Conservation (phyloP, 345 rosid genomes). For the Syzygium oleosum region DNA sequence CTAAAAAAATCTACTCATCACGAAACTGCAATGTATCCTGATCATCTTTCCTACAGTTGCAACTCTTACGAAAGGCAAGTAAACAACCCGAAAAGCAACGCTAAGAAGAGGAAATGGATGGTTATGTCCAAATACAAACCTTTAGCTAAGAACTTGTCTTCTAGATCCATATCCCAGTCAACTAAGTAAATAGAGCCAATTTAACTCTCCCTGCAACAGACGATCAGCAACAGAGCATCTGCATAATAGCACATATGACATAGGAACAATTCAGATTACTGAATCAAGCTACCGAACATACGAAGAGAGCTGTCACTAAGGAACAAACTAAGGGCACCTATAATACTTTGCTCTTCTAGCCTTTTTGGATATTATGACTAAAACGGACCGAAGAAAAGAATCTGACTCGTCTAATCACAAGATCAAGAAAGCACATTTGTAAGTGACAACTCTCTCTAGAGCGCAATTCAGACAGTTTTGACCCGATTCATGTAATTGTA, state of each 20-base stretch:
- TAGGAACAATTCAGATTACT: background rate
- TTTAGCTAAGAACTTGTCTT: constrained; percentile 37
- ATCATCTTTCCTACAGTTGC: background rate
- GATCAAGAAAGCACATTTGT: background rate
- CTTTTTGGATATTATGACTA: background rate
- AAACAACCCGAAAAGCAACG: background rate
- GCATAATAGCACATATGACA: background rate
- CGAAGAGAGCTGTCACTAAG: background rate
- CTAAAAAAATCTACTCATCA: background rate
- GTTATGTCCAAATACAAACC: constrained; percentile 24
- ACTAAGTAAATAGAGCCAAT: constrained; percentile 3
- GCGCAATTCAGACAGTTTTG: background rate
- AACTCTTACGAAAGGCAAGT: background rate
- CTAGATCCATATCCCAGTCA: constrained; percentile 31
- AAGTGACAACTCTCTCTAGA: background rate
- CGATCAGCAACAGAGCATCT: background rate
- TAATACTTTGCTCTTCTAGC: background rate
- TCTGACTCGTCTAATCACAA: background rate
- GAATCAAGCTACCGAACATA: background rate
- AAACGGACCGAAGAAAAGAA: background rate
- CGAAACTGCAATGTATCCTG: background rate
- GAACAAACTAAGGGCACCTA: background rate
- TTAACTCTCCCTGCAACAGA: constrained; percentile 19
- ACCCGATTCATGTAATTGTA: background rate
- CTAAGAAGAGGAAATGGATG: background rate